Conservation (phyloP, 805 yeast genomes). For the Yamadazyma scolyti region DNA sequence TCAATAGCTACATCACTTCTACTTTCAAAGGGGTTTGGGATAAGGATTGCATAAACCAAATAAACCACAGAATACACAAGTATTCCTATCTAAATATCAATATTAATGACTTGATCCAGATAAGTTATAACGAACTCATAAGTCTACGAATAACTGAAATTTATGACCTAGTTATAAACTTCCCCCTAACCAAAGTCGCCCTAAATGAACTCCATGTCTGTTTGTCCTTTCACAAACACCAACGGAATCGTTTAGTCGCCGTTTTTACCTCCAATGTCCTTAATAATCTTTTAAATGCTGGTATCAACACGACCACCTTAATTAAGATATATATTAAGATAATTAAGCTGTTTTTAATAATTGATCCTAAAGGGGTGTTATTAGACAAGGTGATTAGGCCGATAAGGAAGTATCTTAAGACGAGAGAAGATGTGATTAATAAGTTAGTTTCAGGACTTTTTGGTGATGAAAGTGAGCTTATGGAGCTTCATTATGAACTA, state of each 20-base stretch:
- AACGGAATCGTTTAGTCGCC: conserved; percentile 50
- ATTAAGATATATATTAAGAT: conserved; percentile 67
- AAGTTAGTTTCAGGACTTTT: conserved; percentile 71
- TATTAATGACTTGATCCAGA: conserved; percentile 25
- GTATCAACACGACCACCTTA: conserved; percentile 72
- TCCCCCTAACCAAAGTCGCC: conserved; percentile 51
- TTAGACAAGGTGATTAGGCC: conserved; percentile 76
- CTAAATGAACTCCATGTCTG: conserved; percentile 57
- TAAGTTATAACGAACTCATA: conserved; percentile 37
- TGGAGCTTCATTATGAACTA: conserved; percentile 55
- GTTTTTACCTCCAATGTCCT: conserved; percentile 45
- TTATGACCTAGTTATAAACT: conserved; percentile 52
- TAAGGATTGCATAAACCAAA: conserved; percentile 25
- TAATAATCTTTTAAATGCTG: conserved; percentile 64
- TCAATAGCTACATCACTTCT: conserved; percentile 24
- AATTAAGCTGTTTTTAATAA: conserved; percentile 61
- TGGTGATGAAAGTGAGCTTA: conserved; percentile 31
- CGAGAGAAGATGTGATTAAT: conserved; percentile 68
- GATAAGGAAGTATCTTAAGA: conserved; percentile 65
- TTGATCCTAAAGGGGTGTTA: conserved; percentile 87
- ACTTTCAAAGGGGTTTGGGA: conserved; percentile 37
- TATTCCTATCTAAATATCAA: conserved; percentile 15
- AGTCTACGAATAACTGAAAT: conserved; percentile 56
- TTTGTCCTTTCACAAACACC: conserved; percentile 29
- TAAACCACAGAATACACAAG: conserved; percentile 35